Evolutionary conservation across 2,329 filamentous ascomycete genomes (phyloP).

Genomic region (Chalaropsis thielavioides): DNA sequence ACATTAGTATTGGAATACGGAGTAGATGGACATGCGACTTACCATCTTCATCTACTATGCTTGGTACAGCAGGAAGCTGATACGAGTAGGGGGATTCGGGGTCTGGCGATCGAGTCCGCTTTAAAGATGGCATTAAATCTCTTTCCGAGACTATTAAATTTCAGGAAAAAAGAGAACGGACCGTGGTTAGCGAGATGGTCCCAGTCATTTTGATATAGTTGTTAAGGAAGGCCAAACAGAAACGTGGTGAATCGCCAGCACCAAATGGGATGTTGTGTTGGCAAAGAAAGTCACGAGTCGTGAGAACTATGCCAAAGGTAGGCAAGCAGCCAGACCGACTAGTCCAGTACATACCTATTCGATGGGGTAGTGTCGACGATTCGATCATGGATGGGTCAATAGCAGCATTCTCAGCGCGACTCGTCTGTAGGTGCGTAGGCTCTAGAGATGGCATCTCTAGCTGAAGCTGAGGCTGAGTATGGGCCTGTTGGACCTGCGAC

Average conservation of each 20-base stretch:
- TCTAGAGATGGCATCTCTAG: background rate
- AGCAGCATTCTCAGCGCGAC: background rate
- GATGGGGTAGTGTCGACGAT: background rate
- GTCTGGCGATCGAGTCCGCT: constrained; percentile 14
- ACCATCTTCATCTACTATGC: constrained; percentile 55
- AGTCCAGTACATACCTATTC: background rate
- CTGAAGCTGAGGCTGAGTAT: background rate
- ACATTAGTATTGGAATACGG: background rate
- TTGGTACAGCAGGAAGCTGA: constrained; percentile 8
- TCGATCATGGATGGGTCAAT: background rate
- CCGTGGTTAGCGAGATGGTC: background rate
- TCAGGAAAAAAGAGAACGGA: background rate
- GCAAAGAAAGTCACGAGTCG: too few relatives aligned
- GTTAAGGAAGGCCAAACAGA: too few relatives aligned
- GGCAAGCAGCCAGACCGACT: too few relatives aligned
- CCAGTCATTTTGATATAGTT: background rate
- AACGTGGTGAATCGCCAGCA: too few relatives aligned
- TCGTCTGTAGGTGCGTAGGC: background rate
- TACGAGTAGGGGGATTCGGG: constrained; percentile 4
- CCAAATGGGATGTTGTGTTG: too few relatives aligned
- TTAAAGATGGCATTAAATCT: constrained; percentile 10
- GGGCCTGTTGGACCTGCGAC: background rate
- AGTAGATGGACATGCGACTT: constrained; percentile 27
- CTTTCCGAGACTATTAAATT: background rate
- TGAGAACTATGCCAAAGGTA: too few relatives aligned